These are phyloP conservation scores for Raphidocelis subcapitata DNA, from an alignment of 139 green algal species.

Conservation along the genomic window DNA sequence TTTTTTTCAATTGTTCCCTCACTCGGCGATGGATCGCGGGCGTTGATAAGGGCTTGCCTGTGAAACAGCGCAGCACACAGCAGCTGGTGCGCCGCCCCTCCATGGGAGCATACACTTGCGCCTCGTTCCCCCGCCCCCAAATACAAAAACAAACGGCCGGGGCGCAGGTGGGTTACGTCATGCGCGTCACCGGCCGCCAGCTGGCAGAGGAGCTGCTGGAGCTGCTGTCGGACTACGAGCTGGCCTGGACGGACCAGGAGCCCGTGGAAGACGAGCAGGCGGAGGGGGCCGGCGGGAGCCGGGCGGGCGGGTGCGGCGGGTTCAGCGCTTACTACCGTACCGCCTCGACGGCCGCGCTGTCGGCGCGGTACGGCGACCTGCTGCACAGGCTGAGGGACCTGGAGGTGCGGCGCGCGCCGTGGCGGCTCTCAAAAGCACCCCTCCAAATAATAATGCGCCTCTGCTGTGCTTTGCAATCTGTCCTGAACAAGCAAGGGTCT, in stretches of 20 bases:
- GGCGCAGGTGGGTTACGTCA: constrained; percentile 45
- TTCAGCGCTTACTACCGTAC: constrained; percentile 66
- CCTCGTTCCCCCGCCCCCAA: too few relatives aligned
- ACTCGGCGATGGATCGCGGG: too few relatives aligned
- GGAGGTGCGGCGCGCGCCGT: constrained; percentile 59
- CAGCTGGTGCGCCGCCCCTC: too few relatives aligned
- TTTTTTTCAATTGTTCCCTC: too few relatives aligned
- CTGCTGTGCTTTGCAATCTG: too few relatives aligned
- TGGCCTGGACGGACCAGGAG: constrained; percentile 45
- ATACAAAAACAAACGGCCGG: too few relatives aligned
- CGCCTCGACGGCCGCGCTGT: constrained; percentile 54
- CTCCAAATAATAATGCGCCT: too few relatives aligned
- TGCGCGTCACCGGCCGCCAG: constrained; percentile 44
- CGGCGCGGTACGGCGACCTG: constrained; percentile 72
- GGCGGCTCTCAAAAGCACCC: too few relatives aligned
- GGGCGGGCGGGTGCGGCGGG: not conserved
- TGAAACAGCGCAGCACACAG: too few relatives aligned
- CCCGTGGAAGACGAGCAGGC: too few relatives aligned
- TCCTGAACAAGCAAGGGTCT: too few relatives aligned
- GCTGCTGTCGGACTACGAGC: constrained; percentile 68
- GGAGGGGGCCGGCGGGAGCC: not conserved
- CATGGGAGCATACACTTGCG: too few relatives aligned
- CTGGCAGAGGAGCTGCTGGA: constrained; percentile 66
- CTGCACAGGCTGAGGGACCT: constrained; percentile 80
- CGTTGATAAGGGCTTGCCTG: not conserved